phyloP scores from a whole-genome alignment of 495 filamentous ascomycete genomes.

The Lasiosphaeria miniovina region DNA sequence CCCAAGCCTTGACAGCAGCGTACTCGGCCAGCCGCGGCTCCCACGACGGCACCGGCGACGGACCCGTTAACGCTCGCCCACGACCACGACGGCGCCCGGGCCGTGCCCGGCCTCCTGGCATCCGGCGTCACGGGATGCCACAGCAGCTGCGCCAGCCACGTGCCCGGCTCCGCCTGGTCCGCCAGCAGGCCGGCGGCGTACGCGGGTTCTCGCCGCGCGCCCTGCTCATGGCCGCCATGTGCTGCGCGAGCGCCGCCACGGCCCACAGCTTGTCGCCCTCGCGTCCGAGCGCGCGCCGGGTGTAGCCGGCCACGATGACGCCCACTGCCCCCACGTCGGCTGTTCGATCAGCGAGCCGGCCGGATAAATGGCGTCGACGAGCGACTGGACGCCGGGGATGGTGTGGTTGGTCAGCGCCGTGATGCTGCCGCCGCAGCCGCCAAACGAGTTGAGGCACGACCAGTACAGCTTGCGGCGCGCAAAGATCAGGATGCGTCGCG shows the following conservation, averaged over 20 bases:
- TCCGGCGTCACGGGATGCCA: constrained; percentile 3
- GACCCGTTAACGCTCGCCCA: not conserved
- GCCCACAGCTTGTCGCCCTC: constrained; percentile 6
- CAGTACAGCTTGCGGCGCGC: not conserved
- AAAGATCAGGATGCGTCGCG: constrained; percentile 10
- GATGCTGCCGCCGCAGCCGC: constrained; percentile 5
- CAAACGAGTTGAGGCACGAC: constrained; percentile 15
- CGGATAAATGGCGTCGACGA: constrained; percentile 7
- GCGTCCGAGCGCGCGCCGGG: constrained; percentile 1
- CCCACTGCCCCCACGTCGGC: constrained; percentile 4
- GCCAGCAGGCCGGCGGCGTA: constrained; percentile 10
- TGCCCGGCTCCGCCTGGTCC: not conserved
- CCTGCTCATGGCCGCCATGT: constrained; percentile 3
- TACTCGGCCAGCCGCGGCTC: not conserved
- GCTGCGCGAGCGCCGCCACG: constrained; percentile 6
- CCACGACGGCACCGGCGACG: not conserved
- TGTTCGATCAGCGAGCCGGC: constrained; percentile 5
- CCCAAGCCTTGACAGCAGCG: not conserved
- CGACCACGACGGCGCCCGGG: not conserved
- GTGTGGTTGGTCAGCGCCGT: not conserved
- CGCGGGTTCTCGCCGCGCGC: constrained; percentile 1
- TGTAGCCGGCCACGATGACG: constrained; percentile 10
- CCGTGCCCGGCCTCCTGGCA: not conserved
- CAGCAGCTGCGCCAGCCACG: constrained; percentile 9
- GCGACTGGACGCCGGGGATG: constrained; percentile 1